Evolutionary conservation across 2,329 filamentous ascomycete genomes (phyloP).

Genomic region (Tolypocladium endophyticum): DNA sequence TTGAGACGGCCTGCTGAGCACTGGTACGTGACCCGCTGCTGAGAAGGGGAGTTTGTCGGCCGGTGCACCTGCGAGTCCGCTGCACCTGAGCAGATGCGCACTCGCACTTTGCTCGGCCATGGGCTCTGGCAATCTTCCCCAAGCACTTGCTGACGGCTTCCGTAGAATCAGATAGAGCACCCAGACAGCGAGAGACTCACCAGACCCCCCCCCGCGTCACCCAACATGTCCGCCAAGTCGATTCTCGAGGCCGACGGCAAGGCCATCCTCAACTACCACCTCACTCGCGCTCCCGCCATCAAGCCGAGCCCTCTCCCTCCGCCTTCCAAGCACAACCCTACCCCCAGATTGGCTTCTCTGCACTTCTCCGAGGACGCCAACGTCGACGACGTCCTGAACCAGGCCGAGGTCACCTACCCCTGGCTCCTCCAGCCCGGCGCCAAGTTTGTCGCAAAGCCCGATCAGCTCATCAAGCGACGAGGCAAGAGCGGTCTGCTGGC

Average conservation of each 20-base stretch:
- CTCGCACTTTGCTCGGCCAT: not conserved
- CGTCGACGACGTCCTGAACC: slow-evolving; percentile 76
- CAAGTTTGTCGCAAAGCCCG: slow-evolving; percentile 97
- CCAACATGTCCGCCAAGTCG: slow-evolving; percentile 60
- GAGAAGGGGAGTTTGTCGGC: not conserved
- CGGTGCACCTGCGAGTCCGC: not conserved
- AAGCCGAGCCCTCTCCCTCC: slow-evolving; percentile 90
- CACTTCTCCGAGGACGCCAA: slow-evolving; percentile 85
- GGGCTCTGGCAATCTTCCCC: not conserved
- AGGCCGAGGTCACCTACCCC: slow-evolving; percentile 92
- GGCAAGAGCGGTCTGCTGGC: slow-evolving; percentile 96
- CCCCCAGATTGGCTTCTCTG: slow-evolving; percentile 81
- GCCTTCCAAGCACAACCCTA: slow-evolving; percentile 80
- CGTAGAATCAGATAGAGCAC: not conserved
- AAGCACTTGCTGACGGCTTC: slow-evolving; percentile 5
- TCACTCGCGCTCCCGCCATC: slow-evolving; percentile 93
- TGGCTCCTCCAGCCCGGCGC: slow-evolving; percentile 77
- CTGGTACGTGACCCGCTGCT: slow-evolving; percentile 5
- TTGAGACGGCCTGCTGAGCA: slow-evolving; percentile 6
- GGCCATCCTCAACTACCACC: slow-evolving; percentile 99
- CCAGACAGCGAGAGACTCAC: slow-evolving; percentile 3
- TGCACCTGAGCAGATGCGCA: not conserved
- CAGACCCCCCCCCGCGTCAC: slow-evolving; percentile 7
- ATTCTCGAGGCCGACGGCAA: slow-evolving; percentile 99
- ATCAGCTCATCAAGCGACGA: slow-evolving; percentile 99